A percentile compares a stretch with the other conserved stretches of the same genome.
phyloP scores from a whole-genome alignment of 2,329 filamentous ascomycete species.

The Verticillium klebahnii region DNA sequence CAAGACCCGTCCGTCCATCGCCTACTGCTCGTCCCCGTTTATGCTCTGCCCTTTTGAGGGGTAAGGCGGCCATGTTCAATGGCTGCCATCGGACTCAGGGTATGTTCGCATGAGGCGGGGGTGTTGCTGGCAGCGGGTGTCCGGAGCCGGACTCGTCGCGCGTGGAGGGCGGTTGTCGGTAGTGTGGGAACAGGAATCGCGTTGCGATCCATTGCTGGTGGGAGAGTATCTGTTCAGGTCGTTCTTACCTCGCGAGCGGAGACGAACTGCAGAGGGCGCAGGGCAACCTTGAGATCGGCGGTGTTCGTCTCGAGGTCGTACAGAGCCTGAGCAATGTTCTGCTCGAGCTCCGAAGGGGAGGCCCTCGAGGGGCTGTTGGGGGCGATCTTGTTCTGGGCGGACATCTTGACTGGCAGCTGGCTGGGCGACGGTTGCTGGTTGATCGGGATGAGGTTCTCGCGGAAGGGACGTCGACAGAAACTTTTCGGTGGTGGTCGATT shows the following conservation, averaged over 20 bases:
- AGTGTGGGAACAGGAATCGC: conserved; percentile 39
- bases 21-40: not conserved
- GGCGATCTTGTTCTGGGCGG: conserved; percentile 95
- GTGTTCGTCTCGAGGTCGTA: conserved; percentile 99
- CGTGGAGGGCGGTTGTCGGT: not conserved
- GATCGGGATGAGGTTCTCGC: conserved; percentile 10
- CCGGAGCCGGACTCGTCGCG: not conserved
- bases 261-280: conserved; percentile 97
- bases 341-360: conserved; percentile 97
- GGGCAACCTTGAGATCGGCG: conserved; percentile 90
- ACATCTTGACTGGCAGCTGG: conserved; percentile 50
- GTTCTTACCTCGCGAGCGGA: conserved; percentile 97
- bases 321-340: conserved; percentile 91
- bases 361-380: conserved; percentile 93
- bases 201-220: conserved; percentile 13
- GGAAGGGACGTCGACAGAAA: not conserved
- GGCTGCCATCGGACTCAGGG: not conserved
- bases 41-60: not conserved
- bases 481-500: not conserved
- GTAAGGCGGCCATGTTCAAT: not conserved
- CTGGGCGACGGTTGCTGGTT: conserved; percentile 17
- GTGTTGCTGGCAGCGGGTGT: not conserved
- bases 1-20: not conserved
- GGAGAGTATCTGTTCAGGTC: conserved; percentile 26
- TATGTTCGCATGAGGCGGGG: not conserved